Base-by-base conservation (phyloP, 306 rosid genomes). In the Trifolium pratense region DNA sequence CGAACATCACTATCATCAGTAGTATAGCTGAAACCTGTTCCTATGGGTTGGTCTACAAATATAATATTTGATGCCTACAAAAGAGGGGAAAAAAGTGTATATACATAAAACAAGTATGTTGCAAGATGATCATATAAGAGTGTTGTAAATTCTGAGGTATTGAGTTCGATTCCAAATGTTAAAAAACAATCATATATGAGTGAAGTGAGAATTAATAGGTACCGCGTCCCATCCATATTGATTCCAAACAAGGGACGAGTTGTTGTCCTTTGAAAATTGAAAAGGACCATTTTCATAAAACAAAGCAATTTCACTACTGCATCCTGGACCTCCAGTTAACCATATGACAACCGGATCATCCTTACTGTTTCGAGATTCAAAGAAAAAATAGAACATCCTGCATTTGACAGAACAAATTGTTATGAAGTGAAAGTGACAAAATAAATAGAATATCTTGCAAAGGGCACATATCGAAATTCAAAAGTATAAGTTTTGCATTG, bases 321-420 rank as follows among this genome's bases (percentile, higher is more conserved):
- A 94, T 11, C 99, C 97, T 74, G 97, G 99, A 25, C 97, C 99
- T 80, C 97, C 99, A 3, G 91, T 88, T 69, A 94, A 68, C 98
- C 98, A 93, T 59, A 93, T 89, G 23, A 93, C 96, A 26, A 93
- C 76, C 0, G 97, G 96, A 48, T 91, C 96, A 57, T 75, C 71
- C 73, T 72, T 84, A 14, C 52, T 89, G 52, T 4, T 86, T 68
- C 98, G 49, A n/a, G 97, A 91, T 81, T 93, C 98, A 32, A 93
- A 93, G 88, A 91, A 91, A 43, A 91, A 89, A 85, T 93, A 91
- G 86, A 93, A 95, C 97, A 91, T 80, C 83, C 99, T 95, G 90
- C 79, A 58, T 6, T 58, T 14, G 3, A 26, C 1, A 13, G 0
- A 58, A 26, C 5, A 58, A 26, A 55, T 10, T 55, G n/a, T 55